Base-by-base conservation (phyloP, 345 rosid genomes). In the Xanthoceras sorbifolium region DNA sequence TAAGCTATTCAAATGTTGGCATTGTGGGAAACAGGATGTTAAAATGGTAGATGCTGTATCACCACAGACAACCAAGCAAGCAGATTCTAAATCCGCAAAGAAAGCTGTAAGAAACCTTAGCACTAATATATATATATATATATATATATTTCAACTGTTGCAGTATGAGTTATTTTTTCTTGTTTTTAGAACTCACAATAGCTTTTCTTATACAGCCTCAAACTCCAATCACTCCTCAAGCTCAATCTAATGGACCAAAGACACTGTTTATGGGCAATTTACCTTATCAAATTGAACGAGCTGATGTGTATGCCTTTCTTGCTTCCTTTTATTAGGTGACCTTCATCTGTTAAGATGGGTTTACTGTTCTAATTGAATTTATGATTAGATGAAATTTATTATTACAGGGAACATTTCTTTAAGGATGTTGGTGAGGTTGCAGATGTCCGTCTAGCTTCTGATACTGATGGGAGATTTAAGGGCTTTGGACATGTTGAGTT, bases 401-500 rank as follows among this genome's bases (percentile, higher is more conserved):
- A 8, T 48, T 86, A 29, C 94, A 93, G 98, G 20, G 90, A 77
- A 75, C 66, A 84, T 61, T 93, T 96, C 90, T 96, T 93, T 77
- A 82, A 89, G 76, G 90, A 62, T 65, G 89, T 31, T 66, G 98
- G 92, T 31, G 94, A 93, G 82, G 44, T 92, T 28, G 88, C 85
- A 74, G 97, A 92, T 84, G 87, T 93, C 7, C 93, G 97, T 73
- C 81, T 96, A 18, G 77, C 92, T 23, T n/a, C 80, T 8, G 83
- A 74, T 38, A 68, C 64, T 1, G 94, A 92, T 0, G 92, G 88
- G 52, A 82, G 83, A 5, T 87, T 88, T 44, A 92, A 76, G 85
- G 98, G 99, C 0, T 93, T 67, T 77, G 97, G 95, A 20, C 97
- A 93, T 76, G 97, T 93, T 80, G 97, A 93, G 79, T 96, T 96